Evolutionary conservation across 2,329 filamentous ascomycete species (phyloP), one percentile per base, ranked within the genome.

Genomic region (Fusarium praegraminearum): DNA sequence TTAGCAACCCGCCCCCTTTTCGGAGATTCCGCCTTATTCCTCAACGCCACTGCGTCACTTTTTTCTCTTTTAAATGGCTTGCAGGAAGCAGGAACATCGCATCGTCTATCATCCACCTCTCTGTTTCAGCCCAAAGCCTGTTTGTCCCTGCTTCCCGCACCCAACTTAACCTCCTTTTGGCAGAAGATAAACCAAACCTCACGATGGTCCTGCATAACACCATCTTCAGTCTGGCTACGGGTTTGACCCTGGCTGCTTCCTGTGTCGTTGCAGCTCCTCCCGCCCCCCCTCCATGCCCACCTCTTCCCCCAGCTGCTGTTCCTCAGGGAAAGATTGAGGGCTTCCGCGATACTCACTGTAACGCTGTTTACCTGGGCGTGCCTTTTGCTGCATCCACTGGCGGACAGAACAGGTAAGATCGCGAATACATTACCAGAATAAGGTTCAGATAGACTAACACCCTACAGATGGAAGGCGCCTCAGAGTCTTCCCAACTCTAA

Each of bases 311-410:
- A 11, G 66, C 59, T 35, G 46, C 61, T 33, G 67, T 76, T 16
- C 64, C 73, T 8, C 77, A 80, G 54, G 79, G 76, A 20, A 71
- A 64, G 3, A 69, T 82, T 38, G 69, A 77, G 41, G 81, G 78
- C 22, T 80, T 78, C 70, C 76, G 72, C 9, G 81, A 82, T 53
- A 74, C 70, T 41, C 75, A 71, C 41, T 67, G 69, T 28, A 78
- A 76, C 67, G 73, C 75, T 1, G 79, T 82, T 7, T 82, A 75
- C 56, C 72, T 82, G 11, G 80, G 80, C 10, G 74, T 82, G 11
- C 80, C 80, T 1, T 82, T 77, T 58, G 80, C 80, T 22, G 77
- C 77, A 10, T 78, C 79, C 1, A 82, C 80, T 2, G 80, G 76
- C 5, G 80, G 80, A n/a, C 60, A 77, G 43, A 82, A 82, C 67